A percentile compares a stretch with the other conserved stretches of the same genome.
These are phyloP conservation scores for Trichosporon inkin DNA, from an alignment of 1,284 basidiomycete species.

Conservation along the genomic window DNA sequence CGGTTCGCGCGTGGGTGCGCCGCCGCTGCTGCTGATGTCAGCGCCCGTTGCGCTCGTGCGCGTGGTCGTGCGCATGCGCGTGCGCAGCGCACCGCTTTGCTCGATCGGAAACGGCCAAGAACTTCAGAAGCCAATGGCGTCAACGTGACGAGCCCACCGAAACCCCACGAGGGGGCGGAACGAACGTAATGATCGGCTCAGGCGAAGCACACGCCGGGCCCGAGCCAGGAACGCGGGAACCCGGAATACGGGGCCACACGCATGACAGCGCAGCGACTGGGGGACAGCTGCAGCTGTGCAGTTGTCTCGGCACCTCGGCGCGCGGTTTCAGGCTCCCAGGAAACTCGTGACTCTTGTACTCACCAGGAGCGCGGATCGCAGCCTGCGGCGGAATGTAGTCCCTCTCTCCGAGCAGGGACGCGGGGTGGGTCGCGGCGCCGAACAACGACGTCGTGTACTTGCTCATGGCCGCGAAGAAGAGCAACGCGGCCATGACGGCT, in stretches of 20 bases:
- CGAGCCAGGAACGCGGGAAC: no score
- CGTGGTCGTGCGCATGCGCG: not conserved
- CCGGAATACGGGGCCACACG: no score
- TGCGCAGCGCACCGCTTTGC: not conserved
- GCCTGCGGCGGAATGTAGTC: constrained; percentile 11
- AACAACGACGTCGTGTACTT: constrained; percentile 24
- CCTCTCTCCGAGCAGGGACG: constrained; percentile 14
- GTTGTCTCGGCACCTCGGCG: no score
- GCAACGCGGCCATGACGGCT: constrained; percentile 20
- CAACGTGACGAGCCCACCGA: not conserved
- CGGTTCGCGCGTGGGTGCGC: constrained; percentile 20
- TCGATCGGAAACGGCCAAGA: not conserved
- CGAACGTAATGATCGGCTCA: not conserved
- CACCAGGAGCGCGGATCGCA: constrained; percentile 17
- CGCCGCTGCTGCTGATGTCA: constrained; percentile 15
- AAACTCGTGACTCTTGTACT: no score
- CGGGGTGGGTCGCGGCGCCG: constrained; percentile 26
- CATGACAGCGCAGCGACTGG: no score
- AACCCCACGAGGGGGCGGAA: no score
- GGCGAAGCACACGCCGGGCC: no score
- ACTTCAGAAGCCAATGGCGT: not conserved
- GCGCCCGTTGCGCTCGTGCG: not conserved
- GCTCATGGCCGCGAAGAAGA: constrained; percentile 27
- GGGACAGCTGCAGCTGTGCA: no score
- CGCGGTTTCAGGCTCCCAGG: not conserved